These are phyloP conservation scores for Citrullus colocynthis DNA, from an alignment of 306 rosid genomes.

Conservation along the genomic window DNA sequence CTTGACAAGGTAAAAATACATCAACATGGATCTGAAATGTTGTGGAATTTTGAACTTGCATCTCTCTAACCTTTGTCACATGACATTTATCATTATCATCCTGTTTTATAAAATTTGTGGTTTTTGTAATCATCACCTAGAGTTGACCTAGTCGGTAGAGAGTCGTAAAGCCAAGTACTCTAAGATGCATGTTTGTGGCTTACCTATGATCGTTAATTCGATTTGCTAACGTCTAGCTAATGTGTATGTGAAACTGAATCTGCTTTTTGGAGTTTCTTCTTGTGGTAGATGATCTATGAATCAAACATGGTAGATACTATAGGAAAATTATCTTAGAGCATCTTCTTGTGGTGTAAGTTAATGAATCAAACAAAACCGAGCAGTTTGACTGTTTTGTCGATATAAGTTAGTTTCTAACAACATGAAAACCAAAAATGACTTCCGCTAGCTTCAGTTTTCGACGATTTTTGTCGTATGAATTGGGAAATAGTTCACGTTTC, in stretches of 20 bases:
- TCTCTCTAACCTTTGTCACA: neutral
- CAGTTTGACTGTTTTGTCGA: neutral
- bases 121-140: neutral
- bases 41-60: neutral
- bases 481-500: neutral
- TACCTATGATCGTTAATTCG: neutral
- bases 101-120: neutral
- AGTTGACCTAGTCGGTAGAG: neutral
- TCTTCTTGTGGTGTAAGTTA: neutral
- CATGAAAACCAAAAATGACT: neutral
- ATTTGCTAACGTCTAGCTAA: neutral
- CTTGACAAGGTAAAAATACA: constrained; percentile 37
- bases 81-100: neutral
- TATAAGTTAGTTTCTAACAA: neutral
- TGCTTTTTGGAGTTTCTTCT: neutral
- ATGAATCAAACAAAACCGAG: neutral
- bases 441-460: neutral
- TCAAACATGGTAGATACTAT: neutral
- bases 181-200: neutral
- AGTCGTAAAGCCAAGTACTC: neutral
- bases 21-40: neutral
- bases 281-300: neutral
- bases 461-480: neutral
- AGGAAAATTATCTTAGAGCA: neutral
- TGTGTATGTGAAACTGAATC: neutral